Evolutionary conservation across 2,329 filamentous ascomycete species (phyloP).

Genomic region (Colletotrichum graminicola): DNA sequence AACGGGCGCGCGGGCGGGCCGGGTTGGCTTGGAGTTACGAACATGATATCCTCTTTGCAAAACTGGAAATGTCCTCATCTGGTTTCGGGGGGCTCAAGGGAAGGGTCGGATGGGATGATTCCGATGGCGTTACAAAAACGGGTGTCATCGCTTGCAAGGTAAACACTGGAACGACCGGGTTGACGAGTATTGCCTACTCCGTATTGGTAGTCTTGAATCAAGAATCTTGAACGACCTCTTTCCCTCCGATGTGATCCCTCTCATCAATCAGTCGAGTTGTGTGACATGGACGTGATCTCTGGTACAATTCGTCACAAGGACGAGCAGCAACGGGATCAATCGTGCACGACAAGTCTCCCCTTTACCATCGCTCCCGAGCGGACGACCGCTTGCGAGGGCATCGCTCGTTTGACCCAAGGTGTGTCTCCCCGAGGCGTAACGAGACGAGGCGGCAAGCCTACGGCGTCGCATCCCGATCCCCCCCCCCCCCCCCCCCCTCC

Average conservation of each 20-base stretch:
- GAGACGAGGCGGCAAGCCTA: not conserved
- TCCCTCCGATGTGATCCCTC: too few relatives aligned
- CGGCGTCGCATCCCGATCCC: not conserved
- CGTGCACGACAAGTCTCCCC: not conserved
- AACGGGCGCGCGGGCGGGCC: too few relatives aligned
- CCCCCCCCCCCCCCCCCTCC: not conserved
- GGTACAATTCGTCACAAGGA: not conserved
- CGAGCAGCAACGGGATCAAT: too few relatives aligned
- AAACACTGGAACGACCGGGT: not conserved
- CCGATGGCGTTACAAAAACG: not conserved
- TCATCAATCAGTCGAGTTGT: too few relatives aligned
- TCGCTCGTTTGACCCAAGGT: not conserved
- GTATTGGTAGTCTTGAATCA: constrained; percentile 29
- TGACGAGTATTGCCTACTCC: constrained; percentile 15
- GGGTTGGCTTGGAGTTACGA: not conserved
- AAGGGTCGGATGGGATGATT: not conserved
- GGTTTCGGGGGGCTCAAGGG: not conserved
- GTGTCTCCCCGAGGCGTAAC: not conserved
- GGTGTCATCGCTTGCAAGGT: constrained; percentile 1
- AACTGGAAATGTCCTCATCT: not conserved
- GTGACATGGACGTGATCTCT: not conserved
- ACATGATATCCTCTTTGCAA: constrained; percentile 10
- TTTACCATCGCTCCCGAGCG: not conserved
- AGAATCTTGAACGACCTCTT: not conserved
- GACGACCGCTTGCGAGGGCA: too few relatives aligned